Conservation (phyloP, 2,329 filamentous ascomycete genomes). For the Fusarium pseudograminearum region DNA sequence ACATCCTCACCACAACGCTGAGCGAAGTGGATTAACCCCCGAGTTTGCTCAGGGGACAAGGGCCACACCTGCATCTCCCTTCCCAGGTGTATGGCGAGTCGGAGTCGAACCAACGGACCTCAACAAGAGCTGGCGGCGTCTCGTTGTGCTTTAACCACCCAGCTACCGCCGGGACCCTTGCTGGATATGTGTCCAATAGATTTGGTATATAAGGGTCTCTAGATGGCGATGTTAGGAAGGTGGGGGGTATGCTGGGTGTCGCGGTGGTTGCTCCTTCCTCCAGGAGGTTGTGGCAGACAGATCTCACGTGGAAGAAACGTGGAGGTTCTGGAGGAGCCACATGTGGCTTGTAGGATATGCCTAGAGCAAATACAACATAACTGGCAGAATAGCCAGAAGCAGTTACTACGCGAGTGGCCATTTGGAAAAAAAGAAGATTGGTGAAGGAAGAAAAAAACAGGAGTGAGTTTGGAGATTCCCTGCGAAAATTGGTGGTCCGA, state of each 20-base stretch:
- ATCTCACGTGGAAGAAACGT: not conserved
- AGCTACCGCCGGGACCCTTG: slow-evolving; percentile 12
- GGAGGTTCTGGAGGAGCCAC: not conserved
- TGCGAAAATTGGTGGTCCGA: not conserved
- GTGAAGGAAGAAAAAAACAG: not conserved
- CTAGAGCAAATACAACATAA: not conserved
- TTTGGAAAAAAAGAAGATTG: too few species aligned
- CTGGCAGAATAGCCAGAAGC: not conserved
- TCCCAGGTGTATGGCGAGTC: not conserved
- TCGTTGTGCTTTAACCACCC: slow-evolving; percentile 17
- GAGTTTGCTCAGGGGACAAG: slow-evolving; percentile 7
- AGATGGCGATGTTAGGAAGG: not conserved
- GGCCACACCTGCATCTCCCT: slow-evolving; percentile 6
- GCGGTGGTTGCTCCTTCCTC: not conserved
- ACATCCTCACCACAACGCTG: slow-evolving; percentile 18
- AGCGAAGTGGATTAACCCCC: slow-evolving; percentile 11
- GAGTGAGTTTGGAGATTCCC: not conserved
- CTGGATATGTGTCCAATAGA: not conserved
- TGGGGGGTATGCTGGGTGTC: not conserved
- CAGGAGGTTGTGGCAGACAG: not conserved
- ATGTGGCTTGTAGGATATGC: not conserved
- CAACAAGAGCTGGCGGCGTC: not conserved
- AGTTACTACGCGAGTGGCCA: accelerated
- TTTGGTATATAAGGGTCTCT: not conserved
- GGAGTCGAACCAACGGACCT: slow-evolving; percentile 13